These are phyloP conservation scores for Penicillium sp. DNA, from an alignment of 2,329 filamentous ascomycete species.

Conservation along the genomic window DNA sequence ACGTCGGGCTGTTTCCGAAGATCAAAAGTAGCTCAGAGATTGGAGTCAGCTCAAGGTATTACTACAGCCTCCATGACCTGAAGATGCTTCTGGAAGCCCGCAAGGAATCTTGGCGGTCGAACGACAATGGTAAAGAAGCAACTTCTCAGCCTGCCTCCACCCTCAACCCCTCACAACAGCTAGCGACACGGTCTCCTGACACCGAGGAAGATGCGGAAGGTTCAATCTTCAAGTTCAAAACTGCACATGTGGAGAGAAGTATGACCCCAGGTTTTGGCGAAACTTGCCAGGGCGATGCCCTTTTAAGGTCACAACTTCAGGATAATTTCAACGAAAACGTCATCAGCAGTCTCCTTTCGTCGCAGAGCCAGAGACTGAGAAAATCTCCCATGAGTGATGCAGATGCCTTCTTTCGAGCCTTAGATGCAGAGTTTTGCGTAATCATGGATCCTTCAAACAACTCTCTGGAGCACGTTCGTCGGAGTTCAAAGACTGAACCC, in stretches of 20 bases:
- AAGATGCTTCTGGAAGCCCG: slow-evolving; percentile 18
- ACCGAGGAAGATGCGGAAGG: not conserved
- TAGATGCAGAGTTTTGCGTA: not conserved
- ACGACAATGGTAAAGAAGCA: not conserved
- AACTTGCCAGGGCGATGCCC: not conserved
- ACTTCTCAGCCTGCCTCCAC: not conserved
- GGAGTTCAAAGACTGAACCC: not conserved
- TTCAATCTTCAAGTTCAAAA: not conserved
- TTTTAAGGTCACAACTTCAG: not conserved
- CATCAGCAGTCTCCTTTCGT: not conserved
- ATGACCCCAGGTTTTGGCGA: not conserved
- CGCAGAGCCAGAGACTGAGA: not conserved
- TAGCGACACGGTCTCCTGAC: not conserved
- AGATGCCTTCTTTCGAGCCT: not conserved
- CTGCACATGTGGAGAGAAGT: not conserved
- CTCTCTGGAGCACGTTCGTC: not conserved
- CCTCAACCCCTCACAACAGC: not conserved
- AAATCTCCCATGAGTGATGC: not conserved
- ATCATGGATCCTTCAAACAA: not conserved
- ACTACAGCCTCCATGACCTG: slow-evolving; percentile 27
- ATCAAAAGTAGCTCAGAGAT: not conserved
- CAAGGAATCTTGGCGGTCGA: slow-evolving; percentile 10
- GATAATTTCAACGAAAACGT: not conserved
- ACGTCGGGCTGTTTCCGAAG: slow-evolving; percentile 11
- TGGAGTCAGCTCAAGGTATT: not conserved